Conservation (phyloP, 2,329 filamentous ascomycete genomes). For the Fusarium setosum region DNA sequence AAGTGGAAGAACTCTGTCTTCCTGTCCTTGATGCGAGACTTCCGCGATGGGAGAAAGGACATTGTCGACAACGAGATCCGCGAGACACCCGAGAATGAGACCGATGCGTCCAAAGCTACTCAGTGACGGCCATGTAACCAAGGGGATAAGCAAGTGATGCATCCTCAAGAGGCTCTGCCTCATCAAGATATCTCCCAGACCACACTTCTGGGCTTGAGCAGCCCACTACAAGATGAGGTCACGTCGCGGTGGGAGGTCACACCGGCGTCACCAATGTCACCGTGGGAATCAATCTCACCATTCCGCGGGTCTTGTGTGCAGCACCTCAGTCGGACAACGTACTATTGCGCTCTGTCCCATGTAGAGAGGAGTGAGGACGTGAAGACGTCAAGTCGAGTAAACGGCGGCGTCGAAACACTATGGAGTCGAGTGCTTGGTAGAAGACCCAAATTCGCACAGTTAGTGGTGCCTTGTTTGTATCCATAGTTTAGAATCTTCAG, state of each 20-base stretch:
- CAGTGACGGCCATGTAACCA: conserved; percentile 29
- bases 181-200: neutral
- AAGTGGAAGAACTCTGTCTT: conserved; percentile 61
- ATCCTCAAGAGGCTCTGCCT: neutral
- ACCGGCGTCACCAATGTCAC: neutral
- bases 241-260: conserved; percentile 31
- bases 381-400: neutral
- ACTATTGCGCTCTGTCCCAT: conserved; percentile 15
- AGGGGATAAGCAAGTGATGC: neutral
- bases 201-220: conserved; percentile 1
- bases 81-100: conserved; percentile 40
- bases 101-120: neutral
- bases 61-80: conserved; percentile 56
- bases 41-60: conserved; percentile 57
- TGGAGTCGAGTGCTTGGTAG: neutral
- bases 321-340: conserved; percentile 39
- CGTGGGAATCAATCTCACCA: neutral
- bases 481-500: too few species aligned
- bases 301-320: conserved; percentile 34
- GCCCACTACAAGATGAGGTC: conserved; percentile 24
- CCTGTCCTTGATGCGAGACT: conserved; percentile 57
- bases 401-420: too few species aligned
- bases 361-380: neutral
- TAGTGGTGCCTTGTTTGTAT: too few species aligned
- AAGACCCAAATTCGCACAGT: neutral